Evolutionary conservation across 2,329 filamentous ascomycete genomes (phyloP), one percentile per base, ranked within the genome.

Genomic region (Parafenestella ontariensis): DNA sequence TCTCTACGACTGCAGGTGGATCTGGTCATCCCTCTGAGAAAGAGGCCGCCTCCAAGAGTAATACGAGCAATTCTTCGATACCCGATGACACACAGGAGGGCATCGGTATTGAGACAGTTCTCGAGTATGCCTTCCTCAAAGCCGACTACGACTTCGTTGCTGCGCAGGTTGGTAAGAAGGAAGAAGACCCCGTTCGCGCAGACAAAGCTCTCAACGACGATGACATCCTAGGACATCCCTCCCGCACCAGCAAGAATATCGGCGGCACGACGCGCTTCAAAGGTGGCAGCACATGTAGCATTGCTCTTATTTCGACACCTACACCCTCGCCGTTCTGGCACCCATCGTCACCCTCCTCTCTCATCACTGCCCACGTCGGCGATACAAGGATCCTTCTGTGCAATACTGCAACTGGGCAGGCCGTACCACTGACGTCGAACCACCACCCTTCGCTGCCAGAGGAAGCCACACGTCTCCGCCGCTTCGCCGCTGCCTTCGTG

Each of bases 251-350:
- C 10, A 72, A 76, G 21, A 71, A 82, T 79, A 94, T 96, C 58
- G 91, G 92, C 24, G 91, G 91, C 8, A 77, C 83, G 2, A 87
- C 83, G 24, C 89, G 92, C 55, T 98, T 98, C 81, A 91, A 93
- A 70, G 95, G 95, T 56, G 95, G 95, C 52, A 96, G 92, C 48
- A 99, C 95, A 1, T 93, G 91, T 37, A 96, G 92, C 17, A 81
- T 97, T 17, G 93, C 89, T 1, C 83, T 99, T 70, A 92, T 99
- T 51, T 96, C 92, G 0, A 98, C 95, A 0, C 92, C 94, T 0
- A 96, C 92, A 0, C 89, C 93, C 0, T 89, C 89, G 0, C 95
- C 95, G 0, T 99, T 96, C 77, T 99, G 95, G 95, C 91, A 98
- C 68, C 95, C 95, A 0, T 86, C 88, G 3, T 89, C 92, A 0